Evolutionary conservation across 202 grass and related monocot genomes (phyloP).

Genomic region (Schoenoplectus triqueter): DNA sequence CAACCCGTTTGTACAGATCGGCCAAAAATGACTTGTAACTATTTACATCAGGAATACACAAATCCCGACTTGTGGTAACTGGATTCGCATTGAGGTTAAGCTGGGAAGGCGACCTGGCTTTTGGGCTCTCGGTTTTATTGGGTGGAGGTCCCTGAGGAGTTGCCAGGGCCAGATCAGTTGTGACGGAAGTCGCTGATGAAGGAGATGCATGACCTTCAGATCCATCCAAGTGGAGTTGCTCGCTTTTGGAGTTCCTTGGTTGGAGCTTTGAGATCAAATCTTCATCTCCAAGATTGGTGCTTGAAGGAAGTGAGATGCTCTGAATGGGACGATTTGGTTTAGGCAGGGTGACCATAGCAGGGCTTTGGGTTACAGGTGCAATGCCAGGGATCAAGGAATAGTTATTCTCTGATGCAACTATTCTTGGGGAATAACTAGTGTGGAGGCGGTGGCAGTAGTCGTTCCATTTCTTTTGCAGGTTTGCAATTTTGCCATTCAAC

Average conservation of each 20-base stretch:
- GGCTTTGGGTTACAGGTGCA: conserved; percentile 12
- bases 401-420: conserved; percentile 28
- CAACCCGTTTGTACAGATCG: conserved; percentile 65
- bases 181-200: conserved; percentile 60
- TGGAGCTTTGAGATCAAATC: conserved; percentile 62
- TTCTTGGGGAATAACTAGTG: conserved; percentile 32
- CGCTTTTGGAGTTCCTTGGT: conserved; percentile 53
- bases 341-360: not conserved
- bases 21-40: conserved; percentile 70
- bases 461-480: conserved; percentile 87
- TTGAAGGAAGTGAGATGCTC: conserved; percentile 62
- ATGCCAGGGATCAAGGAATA: conserved; percentile 38
- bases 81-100: conserved; percentile 30
- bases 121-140: conserved; percentile 28
- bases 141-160: conserved; percentile 51
- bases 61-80: not conserved
- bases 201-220: conserved; percentile 49
- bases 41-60: conserved; percentile 45
- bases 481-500: conserved; percentile 72
- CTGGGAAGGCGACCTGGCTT: conserved; percentile 16
- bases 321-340: conserved; percentile 37
- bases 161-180: conserved; percentile 84
- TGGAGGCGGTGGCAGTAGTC: conserved; percentile 66
- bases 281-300: conserved; percentile 46
- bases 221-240: conserved; percentile 43